phyloP scores from a whole-genome alignment of 1,139 yeast genomes.

The Zygoascus meyerae region DNA sequence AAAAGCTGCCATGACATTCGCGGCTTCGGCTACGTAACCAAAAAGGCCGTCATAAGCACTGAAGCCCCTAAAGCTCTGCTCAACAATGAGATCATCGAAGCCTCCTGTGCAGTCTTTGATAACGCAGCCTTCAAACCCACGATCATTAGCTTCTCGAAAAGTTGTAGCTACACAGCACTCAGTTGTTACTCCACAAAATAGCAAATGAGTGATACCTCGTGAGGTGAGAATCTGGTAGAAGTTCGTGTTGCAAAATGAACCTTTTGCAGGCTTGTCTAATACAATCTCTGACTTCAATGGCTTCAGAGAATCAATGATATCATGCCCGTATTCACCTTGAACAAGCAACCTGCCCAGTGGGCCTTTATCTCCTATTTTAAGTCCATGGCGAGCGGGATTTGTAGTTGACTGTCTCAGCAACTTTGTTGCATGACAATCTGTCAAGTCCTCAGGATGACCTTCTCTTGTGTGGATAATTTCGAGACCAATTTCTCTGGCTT shows the following conservation, averaged over 20 bases:
- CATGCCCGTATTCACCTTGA: constrained; percentile 31
- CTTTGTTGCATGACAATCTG: constrained; percentile 29
- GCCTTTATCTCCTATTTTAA: constrained; percentile 28
- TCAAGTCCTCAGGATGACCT: constrained; percentile 27
- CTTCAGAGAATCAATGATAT: constrained; percentile 28
- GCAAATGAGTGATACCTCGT: constrained; percentile 27
- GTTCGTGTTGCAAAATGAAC: constrained; percentile 30
- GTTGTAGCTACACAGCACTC: constrained; percentile 32
- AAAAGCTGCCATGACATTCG: constrained; percentile 11
- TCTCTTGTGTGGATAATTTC: constrained; percentile 30
- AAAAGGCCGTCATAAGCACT: constrained; percentile 31
- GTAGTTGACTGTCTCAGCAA: constrained; percentile 23
- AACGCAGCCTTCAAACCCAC: constrained; percentile 31
- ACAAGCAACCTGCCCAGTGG: constrained; percentile 31
- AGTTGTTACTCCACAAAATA: constrained; percentile 30
- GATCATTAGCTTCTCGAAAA: constrained; percentile 31
- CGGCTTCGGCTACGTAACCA: constrained; percentile 21
- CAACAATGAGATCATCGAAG: constrained; percentile 25
- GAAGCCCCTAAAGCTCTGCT: constrained; percentile 23
- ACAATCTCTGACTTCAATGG: constrained; percentile 26
- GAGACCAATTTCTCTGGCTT: constrained; percentile 26
- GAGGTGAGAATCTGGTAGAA: constrained; percentile 27
- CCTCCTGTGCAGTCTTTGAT: constrained; percentile 30
- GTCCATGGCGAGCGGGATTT: constrained; percentile 20
- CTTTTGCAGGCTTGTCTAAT: constrained; percentile 32